Evolutionary conservation across 768 basidiomycete species (phyloP).

Genomic region (Lentinula guzmanii): DNA sequence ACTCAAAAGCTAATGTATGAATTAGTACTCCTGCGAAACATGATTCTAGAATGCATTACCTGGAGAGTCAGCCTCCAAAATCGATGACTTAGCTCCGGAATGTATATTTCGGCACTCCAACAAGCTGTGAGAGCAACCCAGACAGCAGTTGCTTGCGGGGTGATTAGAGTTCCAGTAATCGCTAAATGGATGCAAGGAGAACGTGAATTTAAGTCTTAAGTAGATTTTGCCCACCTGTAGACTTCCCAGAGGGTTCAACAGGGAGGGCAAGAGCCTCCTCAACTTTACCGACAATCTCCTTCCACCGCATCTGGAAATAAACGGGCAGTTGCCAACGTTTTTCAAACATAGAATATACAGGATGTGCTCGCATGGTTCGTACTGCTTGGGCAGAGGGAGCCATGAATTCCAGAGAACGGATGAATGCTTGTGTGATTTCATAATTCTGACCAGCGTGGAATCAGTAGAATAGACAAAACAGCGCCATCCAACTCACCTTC

Average conservation of each 20-base stretch:
- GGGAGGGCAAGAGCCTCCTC: slow-evolving; percentile 58
- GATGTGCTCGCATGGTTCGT: slow-evolving; percentile 65
- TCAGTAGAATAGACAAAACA: slow-evolving; percentile 3
- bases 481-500: slow-evolving; percentile 43
- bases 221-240: background rate
- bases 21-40: slow-evolving; percentile 1
- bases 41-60: slow-evolving; percentile 36
- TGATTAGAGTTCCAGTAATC: slow-evolving; percentile 30
- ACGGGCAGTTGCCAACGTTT: slow-evolving; percentile 93
- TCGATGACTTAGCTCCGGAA: slow-evolving; percentile 73
- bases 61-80: slow-evolving; percentile 94
- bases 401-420: slow-evolving; percentile 74
- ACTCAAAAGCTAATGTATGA: slow-evolving; percentile 57
- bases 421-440: slow-evolving; percentile 76
- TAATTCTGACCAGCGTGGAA: slow-evolving; percentile 54
- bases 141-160: slow-evolving; percentile 57
- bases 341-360: slow-evolving; percentile 66
- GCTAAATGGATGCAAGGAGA: background rate
- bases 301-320: slow-evolving; percentile 97
- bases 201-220: background rate
- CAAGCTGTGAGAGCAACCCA: slow-evolving; percentile 73
- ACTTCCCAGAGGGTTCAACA: slow-evolving; percentile 4
- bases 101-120: slow-evolving; percentile 84
- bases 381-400: slow-evolving; percentile 73
- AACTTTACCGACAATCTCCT: slow-evolving; percentile 76